A percentile compares a stretch with the other conserved stretches of the same genome.
These are phyloP conservation scores for Beta corolliflora DNA, from an alignment of 179 eudicot genomes.

Conservation along the genomic window DNA sequence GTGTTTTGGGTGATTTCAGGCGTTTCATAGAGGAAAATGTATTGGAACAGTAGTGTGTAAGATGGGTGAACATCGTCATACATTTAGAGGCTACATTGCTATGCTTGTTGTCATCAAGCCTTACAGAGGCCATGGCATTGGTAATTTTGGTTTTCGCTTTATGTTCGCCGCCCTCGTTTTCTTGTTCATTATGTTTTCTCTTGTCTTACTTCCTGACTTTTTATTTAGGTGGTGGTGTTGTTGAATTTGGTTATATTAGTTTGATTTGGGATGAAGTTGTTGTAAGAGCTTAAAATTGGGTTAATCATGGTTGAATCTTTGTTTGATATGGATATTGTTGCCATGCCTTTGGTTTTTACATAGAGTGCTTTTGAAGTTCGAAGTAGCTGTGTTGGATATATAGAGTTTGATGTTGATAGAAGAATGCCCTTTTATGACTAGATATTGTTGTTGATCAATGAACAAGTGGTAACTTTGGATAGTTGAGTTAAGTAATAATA, in stretches of 20 bases:
- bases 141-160: slow-evolving; percentile 26
- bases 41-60: slow-evolving; percentile 96
- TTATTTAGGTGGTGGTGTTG: too few species aligned
- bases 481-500: neutral
- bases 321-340: neutral
- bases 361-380: neutral
- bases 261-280: neutral
- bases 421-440: neutral
- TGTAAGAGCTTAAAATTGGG: neutral
- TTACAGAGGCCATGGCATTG: slow-evolving; percentile 88
- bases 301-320: neutral
- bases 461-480: neutral
- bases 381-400: neutral
- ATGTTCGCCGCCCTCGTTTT: neutral
- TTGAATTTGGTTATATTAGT: neutral
- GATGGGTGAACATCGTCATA: slow-evolving; percentile 92
- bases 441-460: neutral
- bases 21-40: slow-evolving; percentile 82
- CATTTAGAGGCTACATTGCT: slow-evolving; percentile 93
- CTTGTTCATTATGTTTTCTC: neutral
- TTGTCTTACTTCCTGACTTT: neutral
- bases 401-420: neutral
- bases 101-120: slow-evolving; percentile 97
- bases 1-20: slow-evolving; percentile 38
- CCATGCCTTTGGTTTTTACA: neutral